Conservation (phyloP, 2,329 filamentous ascomycete genomes). For the Phialophora chinensis region DNA sequence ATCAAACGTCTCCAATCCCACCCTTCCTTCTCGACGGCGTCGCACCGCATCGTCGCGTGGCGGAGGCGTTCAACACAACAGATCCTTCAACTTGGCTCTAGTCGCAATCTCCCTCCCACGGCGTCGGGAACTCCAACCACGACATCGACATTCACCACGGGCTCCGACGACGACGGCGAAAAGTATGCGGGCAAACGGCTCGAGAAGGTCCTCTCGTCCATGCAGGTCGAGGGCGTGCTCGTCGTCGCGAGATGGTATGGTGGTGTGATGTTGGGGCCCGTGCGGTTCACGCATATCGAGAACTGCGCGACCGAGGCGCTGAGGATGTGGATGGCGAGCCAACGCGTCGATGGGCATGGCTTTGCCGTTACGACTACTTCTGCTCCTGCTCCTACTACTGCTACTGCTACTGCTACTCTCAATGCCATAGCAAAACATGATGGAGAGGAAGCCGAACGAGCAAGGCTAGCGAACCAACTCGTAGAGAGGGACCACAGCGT, state of each 20-base stretch:
- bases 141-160: slow-evolving; percentile 46
- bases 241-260: slow-evolving; percentile 64
- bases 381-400: no score
- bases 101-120: neutral
- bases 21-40: slow-evolving; percentile 53
- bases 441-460: slow-evolving; percentile 41
- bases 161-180: slow-evolving; percentile 62
- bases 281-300: slow-evolving; percentile 61
- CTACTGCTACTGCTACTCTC: no score
- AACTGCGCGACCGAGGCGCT: slow-evolving; percentile 56
- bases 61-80: slow-evolving; percentile 55
- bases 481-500: slow-evolving; percentile 57
- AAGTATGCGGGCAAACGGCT: slow-evolving; percentile 57
- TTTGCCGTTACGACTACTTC: no score
- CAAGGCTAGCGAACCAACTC: slow-evolving; percentile 49
- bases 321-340: slow-evolving; percentile 44
- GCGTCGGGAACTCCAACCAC: neutral
- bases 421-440: slow-evolving; percentile 27
- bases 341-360: no score
- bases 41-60: slow-evolving; percentile 60
- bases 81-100: slow-evolving; percentile 42
- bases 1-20: slow-evolving; percentile 50
- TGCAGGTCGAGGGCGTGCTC: slow-evolving; percentile 53
- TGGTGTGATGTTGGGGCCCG: slow-evolving; percentile 59
- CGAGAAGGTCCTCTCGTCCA: slow-evolving; percentile 53